phyloP scores from a whole-genome alignment of 1,284 basidiomycete genomes.

The Apiotrichum laibachii region DNA sequence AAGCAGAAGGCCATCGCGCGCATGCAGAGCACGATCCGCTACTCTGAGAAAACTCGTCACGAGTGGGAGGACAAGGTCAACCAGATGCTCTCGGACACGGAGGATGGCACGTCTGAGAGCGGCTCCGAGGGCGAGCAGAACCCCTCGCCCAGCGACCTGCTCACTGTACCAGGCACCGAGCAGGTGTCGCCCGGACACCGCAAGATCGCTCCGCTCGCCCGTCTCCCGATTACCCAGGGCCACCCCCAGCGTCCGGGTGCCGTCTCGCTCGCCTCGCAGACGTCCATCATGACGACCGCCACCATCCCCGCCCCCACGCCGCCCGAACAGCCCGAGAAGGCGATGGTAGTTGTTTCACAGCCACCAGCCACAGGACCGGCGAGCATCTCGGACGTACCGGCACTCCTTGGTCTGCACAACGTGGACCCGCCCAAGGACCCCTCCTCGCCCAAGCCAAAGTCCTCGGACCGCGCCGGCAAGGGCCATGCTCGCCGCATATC shows the following conservation, averaged over 20 bases:
- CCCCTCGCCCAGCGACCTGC: conserved; percentile 2
- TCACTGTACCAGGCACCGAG: conserved; percentile 12
- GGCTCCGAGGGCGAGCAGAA: conserved; percentile 30
- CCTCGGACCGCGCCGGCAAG: background rate
- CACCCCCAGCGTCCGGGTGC: conserved; percentile 34
- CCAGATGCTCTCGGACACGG: conserved; percentile 60
- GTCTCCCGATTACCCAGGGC: conserved; percentile 44
- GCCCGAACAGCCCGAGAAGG: background rate
- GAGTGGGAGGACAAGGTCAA: conserved; percentile 94
- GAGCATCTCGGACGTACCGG: background rate
- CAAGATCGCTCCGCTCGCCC: conserved; percentile 45
- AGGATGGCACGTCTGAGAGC: conserved; percentile 53
- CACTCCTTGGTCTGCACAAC: background rate
- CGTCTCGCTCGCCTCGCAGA: background rate
- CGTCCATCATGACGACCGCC: background rate
- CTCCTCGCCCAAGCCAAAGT: background rate
- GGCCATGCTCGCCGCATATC: conserved; percentile 11
- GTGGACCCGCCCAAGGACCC: background rate
- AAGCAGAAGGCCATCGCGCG: conserved; percentile 95
- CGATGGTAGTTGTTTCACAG: too few species aligned
- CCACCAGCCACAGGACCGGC: background rate
- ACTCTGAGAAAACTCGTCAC: conserved; percentile 93
- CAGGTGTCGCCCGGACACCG: conserved; percentile 36
- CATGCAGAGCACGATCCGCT: conserved; percentile 96
- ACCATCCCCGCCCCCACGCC: background rate